Evolutionary conservation across 2,329 filamentous ascomycete species (phyloP).

Genomic region (Trichoderma sp.): DNA sequence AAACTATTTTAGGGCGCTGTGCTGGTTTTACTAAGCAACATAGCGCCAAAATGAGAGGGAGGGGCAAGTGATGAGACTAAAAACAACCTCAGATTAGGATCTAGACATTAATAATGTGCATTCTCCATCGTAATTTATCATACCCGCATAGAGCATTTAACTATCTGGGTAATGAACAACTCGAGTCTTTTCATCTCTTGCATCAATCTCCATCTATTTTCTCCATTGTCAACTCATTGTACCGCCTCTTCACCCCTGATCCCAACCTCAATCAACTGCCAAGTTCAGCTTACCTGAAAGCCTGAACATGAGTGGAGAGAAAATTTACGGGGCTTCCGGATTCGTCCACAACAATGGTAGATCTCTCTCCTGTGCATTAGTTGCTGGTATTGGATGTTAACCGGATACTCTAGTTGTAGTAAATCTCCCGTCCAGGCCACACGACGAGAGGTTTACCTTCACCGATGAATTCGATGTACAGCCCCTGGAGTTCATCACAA

Average conservation of each 20-base stretch:
- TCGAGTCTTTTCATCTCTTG: neutral
- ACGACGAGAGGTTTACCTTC: neutral
- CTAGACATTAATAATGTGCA: slow-evolving; percentile 1
- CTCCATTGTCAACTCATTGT: neutral
- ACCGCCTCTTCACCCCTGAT: neutral
- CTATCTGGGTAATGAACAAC: neutral
- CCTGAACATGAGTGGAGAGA: slow-evolving; percentile 3
- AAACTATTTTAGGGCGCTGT: neutral
- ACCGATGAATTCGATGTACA: slow-evolving; percentile 10
- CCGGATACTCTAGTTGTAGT: neutral
- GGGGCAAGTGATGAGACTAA: neutral
- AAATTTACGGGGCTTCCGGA: neutral
- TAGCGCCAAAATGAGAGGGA: neutral
- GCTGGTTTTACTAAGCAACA: neutral
- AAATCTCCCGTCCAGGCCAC: neutral
- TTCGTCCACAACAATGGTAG: slow-evolving; percentile 8
- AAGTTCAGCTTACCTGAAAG: neutral
- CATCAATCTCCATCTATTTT: neutral
- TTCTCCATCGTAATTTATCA: neutral
- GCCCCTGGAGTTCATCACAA: slow-evolving; percentile 3
- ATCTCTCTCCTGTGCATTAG: neutral
- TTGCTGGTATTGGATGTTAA: neutral
- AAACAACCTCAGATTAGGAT: neutral
- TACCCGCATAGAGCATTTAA: neutral
- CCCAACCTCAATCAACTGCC: neutral